Evolutionary conservation across 2,329 filamentous ascomycete genomes (phyloP).

Genomic region (Dactylonectria estremocensis): DNA sequence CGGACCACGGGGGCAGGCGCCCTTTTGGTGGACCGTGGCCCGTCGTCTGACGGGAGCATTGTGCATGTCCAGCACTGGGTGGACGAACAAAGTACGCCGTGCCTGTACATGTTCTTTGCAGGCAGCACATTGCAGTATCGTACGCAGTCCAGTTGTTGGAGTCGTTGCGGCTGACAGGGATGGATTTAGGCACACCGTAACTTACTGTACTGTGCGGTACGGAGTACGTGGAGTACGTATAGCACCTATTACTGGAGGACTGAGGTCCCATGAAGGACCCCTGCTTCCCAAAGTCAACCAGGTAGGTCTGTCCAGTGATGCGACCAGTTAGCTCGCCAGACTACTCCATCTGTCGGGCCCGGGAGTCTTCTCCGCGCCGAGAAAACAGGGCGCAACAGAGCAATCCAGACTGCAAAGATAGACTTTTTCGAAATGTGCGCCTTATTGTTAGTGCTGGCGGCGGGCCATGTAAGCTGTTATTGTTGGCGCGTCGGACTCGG

Average conservation of each 20-base stretch:
- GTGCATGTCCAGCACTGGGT: too few relatives aligned
- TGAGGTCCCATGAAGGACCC: not conserved
- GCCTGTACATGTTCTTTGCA: too few relatives aligned
- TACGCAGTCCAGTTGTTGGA: too few relatives aligned
- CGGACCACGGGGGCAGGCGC: not conserved
- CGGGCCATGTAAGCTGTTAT: constrained; percentile 18
- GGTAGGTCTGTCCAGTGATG: constrained; percentile 6
- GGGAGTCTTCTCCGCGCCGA: constrained; percentile 34
- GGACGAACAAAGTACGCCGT: too few relatives aligned
- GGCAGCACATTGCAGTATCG: too few relatives aligned
- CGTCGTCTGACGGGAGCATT: too few relatives aligned
- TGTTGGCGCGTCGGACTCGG: not conserved
- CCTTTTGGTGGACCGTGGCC: too few relatives aligned
- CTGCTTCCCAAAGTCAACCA: constrained; percentile 19
- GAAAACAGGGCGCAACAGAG: constrained; percentile 2
- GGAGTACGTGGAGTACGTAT: too few relatives aligned
- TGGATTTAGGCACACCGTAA: too few relatives aligned
- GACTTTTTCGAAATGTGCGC: constrained; percentile 18
- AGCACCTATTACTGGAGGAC: too few relatives aligned
- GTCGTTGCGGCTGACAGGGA: too few relatives aligned
- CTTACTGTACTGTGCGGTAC: too few relatives aligned
- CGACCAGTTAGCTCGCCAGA: not conserved
- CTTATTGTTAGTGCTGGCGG: constrained; percentile 10
- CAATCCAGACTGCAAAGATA: constrained; percentile 12
- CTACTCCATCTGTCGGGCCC: constrained; percentile 32